Percentiles rank a stretch among this genome's conserved stretches.
These are phyloP conservation scores for Penicillium sp. DNA, from an alignment of 2,329 filamentous ascomycete species.

Conservation along the genomic window DNA sequence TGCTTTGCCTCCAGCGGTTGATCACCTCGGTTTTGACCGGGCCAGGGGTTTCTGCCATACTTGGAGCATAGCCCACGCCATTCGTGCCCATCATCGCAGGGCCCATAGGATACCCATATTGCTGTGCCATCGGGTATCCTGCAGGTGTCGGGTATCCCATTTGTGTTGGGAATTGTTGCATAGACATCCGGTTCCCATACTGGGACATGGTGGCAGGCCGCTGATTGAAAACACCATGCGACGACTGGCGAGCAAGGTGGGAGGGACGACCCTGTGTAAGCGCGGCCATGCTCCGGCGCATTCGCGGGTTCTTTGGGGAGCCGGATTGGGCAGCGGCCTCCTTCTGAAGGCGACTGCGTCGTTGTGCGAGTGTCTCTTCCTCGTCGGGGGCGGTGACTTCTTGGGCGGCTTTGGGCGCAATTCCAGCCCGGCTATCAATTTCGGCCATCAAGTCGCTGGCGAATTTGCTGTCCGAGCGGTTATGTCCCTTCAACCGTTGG, in stretches of 20 bases:
- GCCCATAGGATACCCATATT: slow-evolving; percentile 27
- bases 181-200: slow-evolving; percentile 28
- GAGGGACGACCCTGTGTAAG: slow-evolving; percentile 54
- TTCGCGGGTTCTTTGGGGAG: slow-evolving; percentile 26
- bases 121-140: slow-evolving; percentile 17
- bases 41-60: slow-evolving; percentile 37
- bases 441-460: slow-evolving; percentile 43
- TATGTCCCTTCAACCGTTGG: slow-evolving; percentile 38
- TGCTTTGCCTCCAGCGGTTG: slow-evolving; percentile 57
- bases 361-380: slow-evolving; percentile 48
- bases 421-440: slow-evolving; percentile 32
- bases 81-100: slow-evolving; percentile 27
- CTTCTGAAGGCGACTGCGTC: slow-evolving; percentile 44
- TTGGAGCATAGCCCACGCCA: slow-evolving; percentile 26
- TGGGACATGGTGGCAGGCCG: slow-evolving; percentile 16
- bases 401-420: slow-evolving; percentile 21
- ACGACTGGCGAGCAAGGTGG: slow-evolving; percentile 27
- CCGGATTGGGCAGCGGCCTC: slow-evolving; percentile 29
- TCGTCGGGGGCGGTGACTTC: slow-evolving; percentile 19
- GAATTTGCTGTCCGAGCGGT: slow-evolving; percentile 40
- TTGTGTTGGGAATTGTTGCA: slow-evolving; percentile 27
- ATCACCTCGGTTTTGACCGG: slow-evolving; percentile 54
- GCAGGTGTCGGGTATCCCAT: slow-evolving; percentile 17
- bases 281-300: slow-evolving; percentile 46
- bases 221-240: slow-evolving; percentile 18